These are phyloP conservation scores for Paramecium primaurelia DNA, from an alignment of 73 alveolate genomes.

Conservation along the genomic window DNA sequence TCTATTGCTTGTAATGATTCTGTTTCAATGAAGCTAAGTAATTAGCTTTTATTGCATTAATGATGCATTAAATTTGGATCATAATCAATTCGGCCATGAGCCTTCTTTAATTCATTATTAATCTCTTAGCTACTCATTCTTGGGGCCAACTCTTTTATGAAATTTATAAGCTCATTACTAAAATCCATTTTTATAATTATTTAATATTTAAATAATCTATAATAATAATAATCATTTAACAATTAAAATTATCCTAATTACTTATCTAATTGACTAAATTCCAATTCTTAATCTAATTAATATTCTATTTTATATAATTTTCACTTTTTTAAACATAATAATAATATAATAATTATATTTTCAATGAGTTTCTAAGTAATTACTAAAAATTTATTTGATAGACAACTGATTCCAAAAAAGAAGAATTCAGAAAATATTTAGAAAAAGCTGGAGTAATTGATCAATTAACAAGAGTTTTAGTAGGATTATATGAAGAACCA, in stretches of 20 bases:
- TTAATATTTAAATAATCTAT: neutral
- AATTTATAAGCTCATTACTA: neutral
- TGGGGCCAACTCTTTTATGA: neutral
- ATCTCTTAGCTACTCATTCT: neutral
- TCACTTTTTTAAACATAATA: neutral
- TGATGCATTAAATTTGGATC: neutral
- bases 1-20: neutral
- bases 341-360: neutral
- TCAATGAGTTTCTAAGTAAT: neutral
- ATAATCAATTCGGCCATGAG: constrained; percentile 11
- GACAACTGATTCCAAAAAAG: constrained; percentile 90
- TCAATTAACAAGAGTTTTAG: constrained; percentile 88
- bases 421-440: constrained; percentile 92
- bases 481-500: constrained; percentile 92
- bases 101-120: neutral
- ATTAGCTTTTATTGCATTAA: neutral
- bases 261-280: too few relatives aligned
- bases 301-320: neutral
- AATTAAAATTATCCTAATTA: too few relatives aligned
- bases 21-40: neutral
- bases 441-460: constrained; percentile 93
- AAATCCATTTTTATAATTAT: neutral
- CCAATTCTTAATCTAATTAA: too few relatives aligned
- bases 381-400: neutral
- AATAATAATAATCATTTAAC: neutral